Conservation (phyloP, 148 eudicot species). For the Amaranthus palmeri region DNA sequence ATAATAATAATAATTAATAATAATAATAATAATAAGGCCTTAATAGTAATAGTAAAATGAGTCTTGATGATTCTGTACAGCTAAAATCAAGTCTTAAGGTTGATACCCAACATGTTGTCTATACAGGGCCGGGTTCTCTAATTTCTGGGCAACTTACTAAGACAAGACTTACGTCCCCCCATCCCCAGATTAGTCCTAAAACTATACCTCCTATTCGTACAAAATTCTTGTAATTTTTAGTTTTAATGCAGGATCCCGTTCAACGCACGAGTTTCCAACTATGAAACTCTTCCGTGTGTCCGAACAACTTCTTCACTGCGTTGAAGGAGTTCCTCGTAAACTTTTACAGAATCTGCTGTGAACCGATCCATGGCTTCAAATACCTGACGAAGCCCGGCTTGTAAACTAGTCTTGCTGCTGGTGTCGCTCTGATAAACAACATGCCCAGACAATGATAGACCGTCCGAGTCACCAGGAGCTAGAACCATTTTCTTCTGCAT, state of each 20-base stretch:
- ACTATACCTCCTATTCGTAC: conserved; percentile 13
- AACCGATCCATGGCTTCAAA: conserved; percentile 87
- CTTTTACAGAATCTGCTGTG: conserved; percentile 55
- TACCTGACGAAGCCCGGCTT: conserved; percentile 51
- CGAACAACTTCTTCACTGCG: conserved; percentile 63
- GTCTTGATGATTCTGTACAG: conserved; percentile 26
- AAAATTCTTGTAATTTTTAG: conserved; percentile 12
- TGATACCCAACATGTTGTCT: conserved; percentile 19
- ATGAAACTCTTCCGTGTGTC: conserved; percentile 35
- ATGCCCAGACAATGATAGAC: conserved; percentile 41
- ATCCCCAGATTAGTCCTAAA: conserved; percentile 19
- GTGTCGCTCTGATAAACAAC: conserved; percentile 90
- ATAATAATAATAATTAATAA: conserved; percentile 18
- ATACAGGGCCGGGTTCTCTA: conserved; percentile 16
- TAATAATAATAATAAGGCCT: conserved; percentile 21
- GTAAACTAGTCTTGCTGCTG: conserved; percentile 56
- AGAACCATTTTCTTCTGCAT: conserved; percentile 65
- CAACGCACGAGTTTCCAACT: neutral
- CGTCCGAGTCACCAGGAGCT: conserved; percentile 40
- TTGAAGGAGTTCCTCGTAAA: conserved; percentile 69
- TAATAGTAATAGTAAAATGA: neutral
- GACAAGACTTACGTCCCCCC: conserved; percentile 28
- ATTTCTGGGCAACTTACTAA: conserved; percentile 17
- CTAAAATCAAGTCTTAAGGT: conserved; percentile 12
- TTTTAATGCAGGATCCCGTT: neutral